phyloP scores from a whole-genome alignment of 805 yeast species.

The Candida montana region DNA sequence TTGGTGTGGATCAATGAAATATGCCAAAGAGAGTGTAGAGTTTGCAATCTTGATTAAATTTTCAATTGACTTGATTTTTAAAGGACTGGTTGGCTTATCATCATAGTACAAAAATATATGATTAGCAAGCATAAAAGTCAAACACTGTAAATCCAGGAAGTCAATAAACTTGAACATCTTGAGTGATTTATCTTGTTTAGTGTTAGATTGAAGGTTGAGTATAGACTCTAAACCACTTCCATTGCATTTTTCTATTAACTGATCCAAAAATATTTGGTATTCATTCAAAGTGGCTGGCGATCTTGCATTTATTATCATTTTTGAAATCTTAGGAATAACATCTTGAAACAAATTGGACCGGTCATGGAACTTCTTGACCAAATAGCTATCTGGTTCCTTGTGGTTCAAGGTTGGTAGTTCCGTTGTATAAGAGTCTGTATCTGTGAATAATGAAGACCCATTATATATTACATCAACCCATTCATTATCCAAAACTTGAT shows the following conservation, averaged over 20 bases:
- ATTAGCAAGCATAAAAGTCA: conserved; percentile 7
- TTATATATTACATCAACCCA: conserved; percentile 4
- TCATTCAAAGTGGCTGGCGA: conserved; percentile 3
- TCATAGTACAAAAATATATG: conserved; percentile 6
- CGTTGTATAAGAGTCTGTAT: conserved; percentile 5
- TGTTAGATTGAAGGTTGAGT: conserved; percentile 3
- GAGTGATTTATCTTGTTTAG: conserved; percentile 2
- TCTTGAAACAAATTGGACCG: conserved; percentile 4
- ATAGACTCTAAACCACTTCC: conserved; percentile 3
- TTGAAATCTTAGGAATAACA: not conserved
- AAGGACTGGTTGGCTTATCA: not conserved
- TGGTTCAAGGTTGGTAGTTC: not conserved
- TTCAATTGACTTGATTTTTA: conserved; percentile 4
- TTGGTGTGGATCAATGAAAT: conserved; percentile 12
- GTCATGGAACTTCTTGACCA: conserved; percentile 3
- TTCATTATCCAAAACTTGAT: conserved; percentile 8
- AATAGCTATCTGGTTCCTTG: not conserved
- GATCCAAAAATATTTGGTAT: conserved; percentile 1
- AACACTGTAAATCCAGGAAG: conserved; percentile 9
- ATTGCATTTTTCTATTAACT: conserved; percentile 5
- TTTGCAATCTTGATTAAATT: conserved; percentile 3
- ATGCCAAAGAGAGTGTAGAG: conserved; percentile 6
- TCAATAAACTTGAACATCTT: conserved; percentile 7
- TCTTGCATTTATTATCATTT: conserved; percentile 9
- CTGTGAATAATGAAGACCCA: conserved; percentile 5